Evolutionary conservation across 2,329 filamentous ascomycete species (phyloP).

Genomic region (Fusarium sp.): DNA sequence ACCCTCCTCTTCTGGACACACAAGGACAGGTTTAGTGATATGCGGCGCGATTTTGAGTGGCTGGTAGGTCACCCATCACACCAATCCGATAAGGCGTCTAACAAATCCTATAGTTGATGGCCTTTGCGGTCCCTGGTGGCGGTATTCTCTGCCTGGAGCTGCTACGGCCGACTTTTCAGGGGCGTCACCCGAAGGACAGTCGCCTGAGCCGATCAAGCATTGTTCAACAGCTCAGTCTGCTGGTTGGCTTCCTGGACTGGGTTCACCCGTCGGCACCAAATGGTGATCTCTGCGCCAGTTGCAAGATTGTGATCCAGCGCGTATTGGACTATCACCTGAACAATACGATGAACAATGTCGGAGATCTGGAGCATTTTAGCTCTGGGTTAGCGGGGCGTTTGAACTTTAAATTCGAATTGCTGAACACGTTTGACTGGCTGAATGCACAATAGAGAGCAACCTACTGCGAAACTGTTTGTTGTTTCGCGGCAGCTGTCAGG

Average conservation of each 20-base stretch:
- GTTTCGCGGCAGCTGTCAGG: no score
- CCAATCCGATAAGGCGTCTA: fast-evolving
- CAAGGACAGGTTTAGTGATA: constrained; percentile 18
- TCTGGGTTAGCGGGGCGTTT: neutral
- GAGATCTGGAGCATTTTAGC: constrained; percentile 13
- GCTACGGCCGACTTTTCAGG: constrained; percentile 4
- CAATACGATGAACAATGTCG: neutral
- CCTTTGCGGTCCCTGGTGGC: constrained; percentile 2
- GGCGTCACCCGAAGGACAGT: constrained; percentile 2
- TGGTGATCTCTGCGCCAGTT: constrained; percentile 6
- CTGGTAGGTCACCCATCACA: neutral
- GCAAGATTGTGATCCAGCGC: constrained; percentile 23
- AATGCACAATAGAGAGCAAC: neutral
- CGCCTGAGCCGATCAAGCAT: constrained; percentile 15
- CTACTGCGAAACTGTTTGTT: neutral
- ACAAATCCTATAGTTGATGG: constrained; percentile 1
- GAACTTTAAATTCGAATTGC: constrained; percentile 19
- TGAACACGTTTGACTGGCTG: constrained; percentile 27
- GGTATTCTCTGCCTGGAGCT: constrained; percentile 14
- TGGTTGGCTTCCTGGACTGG: constrained; percentile 24
- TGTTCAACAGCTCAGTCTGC: constrained; percentile 3
- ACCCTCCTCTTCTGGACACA: constrained; percentile 21
- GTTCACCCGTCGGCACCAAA: constrained; percentile 24
- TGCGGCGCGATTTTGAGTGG: constrained; percentile 9
- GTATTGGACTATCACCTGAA: constrained; percentile 22